Conservation (phyloP, 176 grass and related monocot genomes). For the Elymus sibiricus region DNA sequence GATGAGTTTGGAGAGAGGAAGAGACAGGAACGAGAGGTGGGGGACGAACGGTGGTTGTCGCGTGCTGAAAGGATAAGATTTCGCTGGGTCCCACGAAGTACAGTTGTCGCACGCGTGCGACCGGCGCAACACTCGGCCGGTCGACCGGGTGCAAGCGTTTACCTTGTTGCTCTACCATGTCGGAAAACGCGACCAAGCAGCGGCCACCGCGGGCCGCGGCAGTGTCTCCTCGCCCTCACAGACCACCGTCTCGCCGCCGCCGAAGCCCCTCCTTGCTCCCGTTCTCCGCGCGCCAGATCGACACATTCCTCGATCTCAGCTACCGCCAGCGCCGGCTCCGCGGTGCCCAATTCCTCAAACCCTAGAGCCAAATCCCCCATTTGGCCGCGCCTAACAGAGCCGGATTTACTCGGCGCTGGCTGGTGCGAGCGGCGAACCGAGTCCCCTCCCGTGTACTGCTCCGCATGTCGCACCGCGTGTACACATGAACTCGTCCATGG, state of each 20-base stretch:
- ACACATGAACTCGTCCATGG: slow-evolving; percentile 70
- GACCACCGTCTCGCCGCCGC: not conserved
- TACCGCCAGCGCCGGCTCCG: not conserved
- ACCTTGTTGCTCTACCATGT: not conserved
- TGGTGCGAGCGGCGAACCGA: not conserved
- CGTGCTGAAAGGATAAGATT: too few species aligned
- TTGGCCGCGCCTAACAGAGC: not conserved
- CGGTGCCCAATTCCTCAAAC: slow-evolving; percentile 18
- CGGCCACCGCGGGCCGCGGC: not conserved
- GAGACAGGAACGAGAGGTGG: too few species aligned
- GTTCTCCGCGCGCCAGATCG: not conserved
- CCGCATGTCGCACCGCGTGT: slow-evolving; percentile 6
- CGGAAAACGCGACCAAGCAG: not conserved
- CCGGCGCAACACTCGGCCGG: too few species aligned
- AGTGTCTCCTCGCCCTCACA: not conserved
- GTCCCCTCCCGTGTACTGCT: not conserved
- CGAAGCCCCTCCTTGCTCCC: not conserved
- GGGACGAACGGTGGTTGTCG: too few species aligned
- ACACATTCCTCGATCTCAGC: not conserved
- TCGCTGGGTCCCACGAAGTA: too few species aligned
- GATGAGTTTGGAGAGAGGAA: too few species aligned
- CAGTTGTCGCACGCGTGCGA: too few species aligned
- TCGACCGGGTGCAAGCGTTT: too few species aligned
- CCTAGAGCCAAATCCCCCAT: slow-evolving; percentile 30
- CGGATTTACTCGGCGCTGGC: slow-evolving; percentile 3